Percentiles rank a stretch among this genome's conserved stretches.
phyloP scores from a whole-genome alignment of 225 moss, liverwort and hornwort genomes.

The Physcomitrium patens region DNA sequence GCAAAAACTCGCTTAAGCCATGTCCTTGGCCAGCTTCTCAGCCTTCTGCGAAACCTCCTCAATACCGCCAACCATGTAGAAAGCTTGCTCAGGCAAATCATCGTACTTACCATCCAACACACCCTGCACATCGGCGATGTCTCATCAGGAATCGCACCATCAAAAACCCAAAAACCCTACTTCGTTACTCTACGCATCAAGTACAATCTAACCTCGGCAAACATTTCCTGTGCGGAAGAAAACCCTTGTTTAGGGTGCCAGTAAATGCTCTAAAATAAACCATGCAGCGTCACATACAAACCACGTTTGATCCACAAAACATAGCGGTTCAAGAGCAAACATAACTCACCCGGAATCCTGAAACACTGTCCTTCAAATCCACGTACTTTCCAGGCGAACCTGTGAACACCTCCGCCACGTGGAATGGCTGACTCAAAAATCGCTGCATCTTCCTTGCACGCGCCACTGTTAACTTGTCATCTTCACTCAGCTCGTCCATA shows the following conservation, averaged over 20 bases:
- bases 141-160: conserved; percentile 14
- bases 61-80: conserved; percentile 97
- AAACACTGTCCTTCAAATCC: conserved; percentile 88
- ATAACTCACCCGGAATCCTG: conserved; percentile 82
- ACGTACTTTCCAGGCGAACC: conserved; percentile 96
- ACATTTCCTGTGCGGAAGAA: too few species aligned
- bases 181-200: background rate
- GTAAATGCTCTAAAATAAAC: too few species aligned
- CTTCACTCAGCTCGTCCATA: conserved; percentile 97
- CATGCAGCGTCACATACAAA: background rate
- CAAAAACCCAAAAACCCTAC: background rate
- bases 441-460: conserved; percentile 93
- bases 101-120: conserved; percentile 90
- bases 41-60: conserved; percentile 90
- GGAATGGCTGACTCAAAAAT: conserved; percentile 97
- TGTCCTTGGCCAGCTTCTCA: conserved; percentile 80
- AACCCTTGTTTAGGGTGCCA: too few species aligned
- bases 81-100: conserved; percentile 84
- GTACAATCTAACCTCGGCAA: too few species aligned
- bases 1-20: conserved; percentile 35
- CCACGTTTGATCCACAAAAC: background rate
- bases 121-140: conserved; percentile 55
- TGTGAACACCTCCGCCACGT: conserved; percentile 96
- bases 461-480: conserved; percentile 92
- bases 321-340: background rate